A percentile compares a stretch with the other conserved stretches of the same genome.
These are phyloP conservation scores for Quercus berberidifolia DNA, from an alignment of 306 rosid genomes.

Conservation along the genomic window DNA sequence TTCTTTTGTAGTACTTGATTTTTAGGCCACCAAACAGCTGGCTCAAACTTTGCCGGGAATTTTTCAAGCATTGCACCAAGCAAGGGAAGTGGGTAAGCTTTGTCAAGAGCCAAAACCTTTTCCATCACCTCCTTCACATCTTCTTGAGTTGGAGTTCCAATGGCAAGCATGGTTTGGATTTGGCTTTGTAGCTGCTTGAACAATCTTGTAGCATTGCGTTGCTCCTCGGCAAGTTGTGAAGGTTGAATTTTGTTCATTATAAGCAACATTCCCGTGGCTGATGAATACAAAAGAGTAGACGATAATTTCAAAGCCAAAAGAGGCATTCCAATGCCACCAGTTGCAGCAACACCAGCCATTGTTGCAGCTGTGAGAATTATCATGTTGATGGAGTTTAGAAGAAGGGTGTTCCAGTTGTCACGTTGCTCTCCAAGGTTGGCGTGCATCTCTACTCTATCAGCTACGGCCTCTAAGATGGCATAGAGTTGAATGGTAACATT, in stretches of 20 bases:
- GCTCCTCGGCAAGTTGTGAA: slow-evolving; percentile 81
- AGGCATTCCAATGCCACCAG: slow-evolving; percentile 14
- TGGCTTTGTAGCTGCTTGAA: slow-evolving; percentile 45
- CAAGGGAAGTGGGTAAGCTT: slow-evolving; percentile 76
- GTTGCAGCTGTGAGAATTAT: slow-evolving; percentile 71
- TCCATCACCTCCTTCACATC: slow-evolving; percentile 48
- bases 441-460: slow-evolving; percentile 72
- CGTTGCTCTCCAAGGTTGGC: slow-evolving; percentile 58
- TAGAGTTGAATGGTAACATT: slow-evolving; percentile 28
- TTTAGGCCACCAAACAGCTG: slow-evolving; percentile 80
- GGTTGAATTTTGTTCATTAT: slow-evolving; percentile 76
- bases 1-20: slow-evolving; percentile 2
- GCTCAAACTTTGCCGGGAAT: slow-evolving; percentile 50
- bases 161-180: slow-evolving; percentile 34
- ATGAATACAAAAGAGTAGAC: slow-evolving; percentile 50
- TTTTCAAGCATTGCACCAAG: slow-evolving; percentile 81
- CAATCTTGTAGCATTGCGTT: slow-evolving; percentile 62
- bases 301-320: slow-evolving; percentile 51
- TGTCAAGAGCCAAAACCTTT: slow-evolving; percentile 62
- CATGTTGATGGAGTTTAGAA: slow-evolving; percentile 68
- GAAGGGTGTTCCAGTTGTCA: slow-evolving; percentile 63
- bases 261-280: slow-evolving; percentile 59
- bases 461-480: slow-evolving; percentile 48
- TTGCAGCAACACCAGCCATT: slow-evolving; percentile 46
- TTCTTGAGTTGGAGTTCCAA: slow-evolving; percentile 24